phyloP scores from a whole-genome alignment of 2,329 filamentous ascomycete genomes.

The Myriangium duriaei region DNA sequence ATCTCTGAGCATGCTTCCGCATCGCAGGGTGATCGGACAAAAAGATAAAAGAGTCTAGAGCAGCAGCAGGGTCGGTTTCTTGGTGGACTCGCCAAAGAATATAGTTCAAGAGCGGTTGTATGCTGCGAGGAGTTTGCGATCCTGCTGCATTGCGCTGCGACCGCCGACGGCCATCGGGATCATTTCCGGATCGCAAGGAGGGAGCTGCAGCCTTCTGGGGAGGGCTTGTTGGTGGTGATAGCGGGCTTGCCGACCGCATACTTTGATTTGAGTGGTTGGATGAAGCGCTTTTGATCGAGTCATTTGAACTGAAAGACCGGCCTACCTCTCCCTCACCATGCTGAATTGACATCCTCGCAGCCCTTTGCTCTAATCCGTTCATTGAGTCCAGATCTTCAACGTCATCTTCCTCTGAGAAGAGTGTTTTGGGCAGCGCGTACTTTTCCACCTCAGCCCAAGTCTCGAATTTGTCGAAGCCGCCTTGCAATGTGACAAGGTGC shows the following conservation, averaged over 20 bases:
- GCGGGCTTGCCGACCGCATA: conserved; percentile 18
- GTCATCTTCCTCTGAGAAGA: conserved; percentile 36
- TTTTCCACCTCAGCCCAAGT: conserved; percentile 40
- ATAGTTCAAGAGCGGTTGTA: conserved; percentile 39
- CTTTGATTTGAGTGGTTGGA: conserved; percentile 30
- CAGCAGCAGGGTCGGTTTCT: conserved; percentile 33
- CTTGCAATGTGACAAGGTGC: conserved; percentile 34
- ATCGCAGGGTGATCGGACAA: conserved; percentile 37
- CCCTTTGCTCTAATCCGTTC: conserved; percentile 17
- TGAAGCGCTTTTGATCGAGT: conserved; percentile 27
- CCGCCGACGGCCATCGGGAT: background rate
- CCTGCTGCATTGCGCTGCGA: background rate
- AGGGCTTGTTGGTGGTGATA: conserved; percentile 22
- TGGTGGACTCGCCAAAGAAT: conserved; percentile 40
- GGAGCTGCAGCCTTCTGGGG: conserved; percentile 14
- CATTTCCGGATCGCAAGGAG: background rate
- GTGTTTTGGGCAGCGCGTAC: conserved; percentile 34
- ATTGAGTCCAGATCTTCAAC: conserved; percentile 25
- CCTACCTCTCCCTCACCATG: background rate
- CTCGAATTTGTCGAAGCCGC: conserved; percentile 33
- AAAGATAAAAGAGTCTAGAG: conserved; percentile 39
- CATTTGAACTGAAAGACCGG: conserved; percentile 26
- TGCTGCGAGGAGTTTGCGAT: conserved; percentile 2
- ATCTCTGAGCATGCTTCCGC: conserved; percentile 34
- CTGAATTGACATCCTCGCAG: no score